Evolutionary conservation across 1,284 basidiomycete species (phyloP).

Genomic region (Somion occarium): DNA sequence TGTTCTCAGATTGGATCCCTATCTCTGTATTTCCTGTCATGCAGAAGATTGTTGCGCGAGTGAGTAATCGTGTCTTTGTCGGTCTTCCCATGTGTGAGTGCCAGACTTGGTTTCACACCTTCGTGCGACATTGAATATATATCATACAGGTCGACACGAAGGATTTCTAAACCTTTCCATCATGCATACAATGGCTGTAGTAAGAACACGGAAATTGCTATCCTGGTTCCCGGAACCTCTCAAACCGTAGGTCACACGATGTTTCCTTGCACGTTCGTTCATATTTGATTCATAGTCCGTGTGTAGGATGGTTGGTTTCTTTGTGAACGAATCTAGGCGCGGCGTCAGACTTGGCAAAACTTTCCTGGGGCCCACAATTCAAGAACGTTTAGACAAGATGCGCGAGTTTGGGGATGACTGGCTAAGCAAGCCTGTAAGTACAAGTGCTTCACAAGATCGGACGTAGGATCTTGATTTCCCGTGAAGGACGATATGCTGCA

Average conservation of each 20-base stretch:
- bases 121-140: constrained; percentile 7
- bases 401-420: constrained; percentile 16
- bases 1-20: constrained; percentile 20
- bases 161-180: constrained; percentile 17
- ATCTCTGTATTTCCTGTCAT: constrained; percentile 32
- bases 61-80: constrained; percentile 43
- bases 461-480: background rate
- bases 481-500: constrained; percentile 22
- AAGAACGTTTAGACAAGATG: constrained; percentile 14
- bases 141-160: constrained; percentile 17
- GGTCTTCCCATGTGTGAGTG: constrained; percentile 34
- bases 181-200: constrained; percentile 16
- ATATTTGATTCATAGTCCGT: no score
- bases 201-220: constrained; percentile 12
- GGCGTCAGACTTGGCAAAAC: background rate
- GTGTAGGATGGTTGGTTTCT: background rate
- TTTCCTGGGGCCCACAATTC: constrained; percentile 12
- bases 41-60: constrained; percentile 37
- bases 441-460: background rate
- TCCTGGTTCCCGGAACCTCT: constrained; percentile 13
- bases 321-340: constrained; percentile 10
- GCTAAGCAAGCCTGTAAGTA: constrained; percentile 21
- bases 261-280: no score
- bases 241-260: constrained; percentile 13
- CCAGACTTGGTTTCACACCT: background rate